These are phyloP conservation scores for Ogataea hybrid DNA, from an alignment of 1,139 yeast genomes.

Conservation along the genomic window DNA sequence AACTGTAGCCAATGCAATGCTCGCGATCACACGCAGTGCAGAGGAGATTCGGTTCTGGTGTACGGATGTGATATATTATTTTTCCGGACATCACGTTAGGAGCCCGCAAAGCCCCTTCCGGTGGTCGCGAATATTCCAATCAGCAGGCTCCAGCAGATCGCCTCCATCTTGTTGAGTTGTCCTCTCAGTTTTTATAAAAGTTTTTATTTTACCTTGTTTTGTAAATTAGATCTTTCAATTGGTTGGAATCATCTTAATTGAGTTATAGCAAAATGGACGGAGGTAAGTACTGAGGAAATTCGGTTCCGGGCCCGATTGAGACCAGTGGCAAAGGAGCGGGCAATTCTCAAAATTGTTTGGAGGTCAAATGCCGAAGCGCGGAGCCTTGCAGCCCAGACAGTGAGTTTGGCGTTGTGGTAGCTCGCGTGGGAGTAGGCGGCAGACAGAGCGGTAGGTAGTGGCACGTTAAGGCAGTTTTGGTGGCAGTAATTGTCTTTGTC, in stretches of 20 bases:
- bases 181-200: conserved; percentile 17
- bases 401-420: no score
- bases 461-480: neutral
- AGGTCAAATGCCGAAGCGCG: no score
- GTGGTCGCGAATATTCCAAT: conserved; percentile 12
- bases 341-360: neutral
- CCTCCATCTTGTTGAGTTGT: conserved; percentile 20
- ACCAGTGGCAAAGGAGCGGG: conserved; percentile 5
- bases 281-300: conserved; percentile 30
- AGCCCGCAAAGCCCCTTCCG: conserved; percentile 10
- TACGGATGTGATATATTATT: conserved; percentile 1
- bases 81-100: conserved; percentile 3
- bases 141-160: conserved; percentile 12
- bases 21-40: neutral
- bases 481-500: neutral
- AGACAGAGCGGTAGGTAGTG: no score
- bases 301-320: neutral
- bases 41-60: neutral
- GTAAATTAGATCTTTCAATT: conserved; percentile 15
- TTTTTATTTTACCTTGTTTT: conserved; percentile 9
- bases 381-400: no score
- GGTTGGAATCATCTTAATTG: conserved; percentile 14
- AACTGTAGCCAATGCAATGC: no score
- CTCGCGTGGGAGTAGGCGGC: no score
- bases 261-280: conserved; percentile 35